Evolutionary conservation across 805 yeast species (phyloP).

Genomic region (Komagataella ulmi): DNA sequence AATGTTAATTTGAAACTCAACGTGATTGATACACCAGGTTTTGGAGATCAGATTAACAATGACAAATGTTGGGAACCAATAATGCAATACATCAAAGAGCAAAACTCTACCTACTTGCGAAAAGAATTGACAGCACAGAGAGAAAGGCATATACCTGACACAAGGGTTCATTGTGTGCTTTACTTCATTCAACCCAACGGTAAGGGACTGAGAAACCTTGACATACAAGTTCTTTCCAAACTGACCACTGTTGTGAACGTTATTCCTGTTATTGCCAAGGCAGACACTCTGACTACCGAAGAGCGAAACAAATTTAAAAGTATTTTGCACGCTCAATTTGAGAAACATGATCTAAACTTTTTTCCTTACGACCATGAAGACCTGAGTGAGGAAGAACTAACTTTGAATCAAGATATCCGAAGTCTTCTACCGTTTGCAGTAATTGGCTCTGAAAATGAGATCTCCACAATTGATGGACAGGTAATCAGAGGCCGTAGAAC

Average conservation of each 20-base stretch:
- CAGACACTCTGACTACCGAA: constrained; percentile 76
- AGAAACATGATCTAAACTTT: constrained; percentile 55
- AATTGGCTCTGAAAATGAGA: constrained; percentile 77
- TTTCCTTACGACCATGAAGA: constrained; percentile 56
- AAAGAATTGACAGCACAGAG: constrained; percentile 92
- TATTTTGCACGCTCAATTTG: constrained; percentile 63
- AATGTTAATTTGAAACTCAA: constrained; percentile 77
- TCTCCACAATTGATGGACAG: constrained; percentile 59
- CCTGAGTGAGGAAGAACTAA: constrained; percentile 57
- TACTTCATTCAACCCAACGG: constrained; percentile 87
- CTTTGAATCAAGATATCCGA: constrained; percentile 62
- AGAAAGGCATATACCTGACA: constrained; percentile 68
- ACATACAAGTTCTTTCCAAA: constrained; percentile 69
- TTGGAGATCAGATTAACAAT: constrained; percentile 93
- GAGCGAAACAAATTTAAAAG: constrained; percentile 77
- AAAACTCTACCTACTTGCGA: constrained; percentile 81
- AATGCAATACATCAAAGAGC: constrained; percentile 88
- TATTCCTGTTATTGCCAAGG: constrained; percentile 89
- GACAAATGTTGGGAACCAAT: constrained; percentile 96
- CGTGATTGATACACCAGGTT: constrained; percentile 94
- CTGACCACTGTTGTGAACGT: constrained; percentile 86
- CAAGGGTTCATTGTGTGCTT: constrained; percentile 87
- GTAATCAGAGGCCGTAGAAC: constrained; percentile 83
- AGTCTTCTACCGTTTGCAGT: constrained; percentile 85
- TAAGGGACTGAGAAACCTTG: constrained; percentile 74